phyloP scores from a whole-genome alignment of 176 grass and related monocot species.

The Cenchrus purpureus region DNA sequence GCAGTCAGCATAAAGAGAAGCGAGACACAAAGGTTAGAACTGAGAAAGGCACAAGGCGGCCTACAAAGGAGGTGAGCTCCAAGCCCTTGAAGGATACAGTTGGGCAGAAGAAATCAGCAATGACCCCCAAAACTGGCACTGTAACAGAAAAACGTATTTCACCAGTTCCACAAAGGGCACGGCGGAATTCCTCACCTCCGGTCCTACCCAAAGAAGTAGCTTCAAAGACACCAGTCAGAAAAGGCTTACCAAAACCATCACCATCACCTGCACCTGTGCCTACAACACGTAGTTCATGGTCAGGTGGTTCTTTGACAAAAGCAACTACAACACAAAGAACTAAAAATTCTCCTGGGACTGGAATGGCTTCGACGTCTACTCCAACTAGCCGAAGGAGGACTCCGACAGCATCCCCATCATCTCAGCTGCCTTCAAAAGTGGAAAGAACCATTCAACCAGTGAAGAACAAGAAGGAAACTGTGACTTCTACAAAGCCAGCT shows the following conservation, averaged over 20 bases:
- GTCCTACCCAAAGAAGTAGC: constrained; percentile 68
- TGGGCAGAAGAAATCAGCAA: constrained; percentile 52
- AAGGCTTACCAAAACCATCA: constrained; percentile 71
- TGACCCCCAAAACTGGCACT: constrained; percentile 52
- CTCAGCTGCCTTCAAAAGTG: constrained; percentile 59
- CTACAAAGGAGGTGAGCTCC: constrained; percentile 54
- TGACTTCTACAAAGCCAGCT: constrained; percentile 41
- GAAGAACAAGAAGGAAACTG: constrained; percentile 63
- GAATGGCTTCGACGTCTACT: constrained; percentile 46
- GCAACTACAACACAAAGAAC: constrained; percentile 65
- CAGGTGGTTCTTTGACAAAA: constrained; percentile 76
- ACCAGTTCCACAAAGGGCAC: constrained; percentile 59
- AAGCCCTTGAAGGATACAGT: constrained; percentile 60
- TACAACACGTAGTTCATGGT: constrained; percentile 68
- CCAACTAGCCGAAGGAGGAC: constrained; percentile 69
- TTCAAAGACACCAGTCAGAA: constrained; percentile 69
- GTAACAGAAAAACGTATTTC: constrained; percentile 68
- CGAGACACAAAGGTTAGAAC: constrained; percentile 65
- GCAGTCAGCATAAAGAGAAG: constrained; percentile 68
- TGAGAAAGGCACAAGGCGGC: constrained; percentile 63
- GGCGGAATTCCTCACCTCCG: constrained; percentile 91
- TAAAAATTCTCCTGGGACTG: constrained; percentile 54
- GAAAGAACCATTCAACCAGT: constrained; percentile 44
- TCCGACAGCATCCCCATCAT: constrained; percentile 34
- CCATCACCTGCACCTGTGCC: constrained; percentile 62